A percentile compares a stretch with the other conserved stretches of the same genome.
phyloP scores from a whole-genome alignment of 2,329 filamentous ascomycete genomes.

The Diaporthe sp. region DNA sequence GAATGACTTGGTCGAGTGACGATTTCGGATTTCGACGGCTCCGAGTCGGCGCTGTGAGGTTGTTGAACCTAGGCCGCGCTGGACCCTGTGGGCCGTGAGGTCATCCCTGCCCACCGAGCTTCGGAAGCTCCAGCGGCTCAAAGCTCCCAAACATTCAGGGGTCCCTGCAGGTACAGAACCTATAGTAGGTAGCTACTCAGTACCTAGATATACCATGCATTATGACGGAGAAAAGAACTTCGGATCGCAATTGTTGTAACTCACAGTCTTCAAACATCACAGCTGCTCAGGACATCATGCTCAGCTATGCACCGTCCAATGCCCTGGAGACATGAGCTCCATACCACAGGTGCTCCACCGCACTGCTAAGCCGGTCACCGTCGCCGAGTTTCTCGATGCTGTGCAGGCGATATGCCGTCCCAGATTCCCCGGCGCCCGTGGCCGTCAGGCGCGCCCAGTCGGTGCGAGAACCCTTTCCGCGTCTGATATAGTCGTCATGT shows the following conservation, averaged over 20 bases:
- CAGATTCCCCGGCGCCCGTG: constrained; percentile 61
- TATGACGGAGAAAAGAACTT: neutral
- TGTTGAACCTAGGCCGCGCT: neutral
- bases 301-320: neutral
- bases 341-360: constrained; percentile 56
- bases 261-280: neutral
- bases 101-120: constrained; percentile 19
- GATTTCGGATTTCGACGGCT: constrained; percentile 22
- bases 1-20: neutral
- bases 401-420: constrained; percentile 64
- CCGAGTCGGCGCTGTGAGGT: constrained; percentile 33
- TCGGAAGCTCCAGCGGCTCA: constrained; percentile 26
- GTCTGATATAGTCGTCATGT: neutral
- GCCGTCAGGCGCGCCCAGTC: constrained; percentile 54
- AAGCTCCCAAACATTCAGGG: neutral
- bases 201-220: neutral
- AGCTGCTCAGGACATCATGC: constrained; percentile 3
- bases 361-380: constrained; percentile 55
- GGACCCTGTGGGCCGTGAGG: neutral
- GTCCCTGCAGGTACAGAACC: neutral
- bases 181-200: neutral
- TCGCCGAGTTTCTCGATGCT: constrained; percentile 62
- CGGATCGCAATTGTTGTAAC: neutral
- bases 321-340: constrained; percentile 57
- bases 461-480: constrained; percentile 52